Evolutionary conservation across 2,329 filamentous ascomycete genomes (phyloP), one percentile per base, ranked within the genome.

Genomic region (Xylariaceae sp.): DNA sequence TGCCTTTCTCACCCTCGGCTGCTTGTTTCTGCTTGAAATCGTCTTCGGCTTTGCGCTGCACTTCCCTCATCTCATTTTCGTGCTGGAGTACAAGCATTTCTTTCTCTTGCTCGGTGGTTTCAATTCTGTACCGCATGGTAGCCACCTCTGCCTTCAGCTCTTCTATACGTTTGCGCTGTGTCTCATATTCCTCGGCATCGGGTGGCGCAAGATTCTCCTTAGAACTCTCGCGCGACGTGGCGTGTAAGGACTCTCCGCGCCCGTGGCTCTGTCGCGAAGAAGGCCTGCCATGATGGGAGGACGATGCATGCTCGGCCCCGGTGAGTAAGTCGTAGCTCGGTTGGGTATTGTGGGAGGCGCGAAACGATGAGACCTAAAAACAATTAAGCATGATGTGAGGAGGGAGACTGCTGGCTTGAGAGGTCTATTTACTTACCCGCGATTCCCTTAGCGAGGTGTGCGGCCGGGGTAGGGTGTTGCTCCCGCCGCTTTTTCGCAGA

Each of bases 71-170:
- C 65, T 96, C 93, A 64, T 90, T 89, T 60, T 91, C 88, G 63
- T 94, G 89, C 57, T 91, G 86, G 13, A 96, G 79, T 8, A 85
- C 81, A 41, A 86, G 78, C 64, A 97, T 82, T 53, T 96, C 91
- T 63, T 89, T 87, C 67, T 97, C 93, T 63, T 96, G 91, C 65
- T 93, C 92, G 47, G 90, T 77, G 15, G 89, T 93, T 65, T 92
- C 89, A 61, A 96, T 81, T 53, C 93, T 91, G 74, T 97, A 99
- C 57, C 87, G 87, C 44, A 97, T 77, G 0, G 91, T 90, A 57
- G 92, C 94, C 35, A 97, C 79, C 72, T 97, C 91, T 2, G 93
- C 91, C 67, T 93, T 92, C 21, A 97, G 80, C 60, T 92, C 88
- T 66, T 97, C 92, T 55, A 81, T 82, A 29, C 76, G 76, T 50